phyloP scores from a whole-genome alignment of 345 rosid genomes.

The Atalantia buxifolia region DNA sequence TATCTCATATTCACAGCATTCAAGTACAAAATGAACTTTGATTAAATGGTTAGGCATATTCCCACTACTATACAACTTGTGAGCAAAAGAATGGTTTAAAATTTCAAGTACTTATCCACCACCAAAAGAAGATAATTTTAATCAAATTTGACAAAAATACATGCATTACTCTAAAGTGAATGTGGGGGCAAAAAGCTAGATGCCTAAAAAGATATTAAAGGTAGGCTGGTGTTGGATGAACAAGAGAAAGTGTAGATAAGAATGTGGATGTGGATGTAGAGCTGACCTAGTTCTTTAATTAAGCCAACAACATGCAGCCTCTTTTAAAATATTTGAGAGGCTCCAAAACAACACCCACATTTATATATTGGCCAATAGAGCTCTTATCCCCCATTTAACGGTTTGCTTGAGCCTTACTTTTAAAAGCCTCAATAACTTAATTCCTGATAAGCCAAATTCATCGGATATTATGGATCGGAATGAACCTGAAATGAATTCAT shows the following conservation, averaged over 20 bases:
- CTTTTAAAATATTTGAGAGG: neutral
- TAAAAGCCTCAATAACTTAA: neutral
- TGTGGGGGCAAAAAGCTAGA: neutral
- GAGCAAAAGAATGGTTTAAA: neutral
- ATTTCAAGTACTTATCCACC: neutral
- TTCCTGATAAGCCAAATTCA: neutral
- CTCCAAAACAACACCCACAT: slow-evolving; percentile 5
- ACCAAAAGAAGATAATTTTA: neutral
- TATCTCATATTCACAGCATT: neutral
- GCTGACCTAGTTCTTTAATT: neutral
- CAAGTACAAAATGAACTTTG: neutral
- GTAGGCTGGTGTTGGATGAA: slow-evolving; percentile 12
- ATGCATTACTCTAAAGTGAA: neutral
- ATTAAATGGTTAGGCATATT: neutral
- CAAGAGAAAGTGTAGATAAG: slow-evolving; percentile 26
- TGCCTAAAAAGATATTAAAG: neutral
- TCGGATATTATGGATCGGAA: slow-evolving; percentile 34
- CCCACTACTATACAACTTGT: neutral
- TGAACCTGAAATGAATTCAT: slow-evolving; percentile 26
- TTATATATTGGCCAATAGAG: neutral
- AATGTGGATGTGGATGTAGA: slow-evolving; percentile 11
- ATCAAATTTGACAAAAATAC: neutral
- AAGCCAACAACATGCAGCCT: neutral
- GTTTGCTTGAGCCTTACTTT: neutral
- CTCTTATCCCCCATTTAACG: neutral